Evolutionary conservation across 768 basidiomycete species (phyloP).

Genomic region (Multifurca ochricompacta): DNA sequence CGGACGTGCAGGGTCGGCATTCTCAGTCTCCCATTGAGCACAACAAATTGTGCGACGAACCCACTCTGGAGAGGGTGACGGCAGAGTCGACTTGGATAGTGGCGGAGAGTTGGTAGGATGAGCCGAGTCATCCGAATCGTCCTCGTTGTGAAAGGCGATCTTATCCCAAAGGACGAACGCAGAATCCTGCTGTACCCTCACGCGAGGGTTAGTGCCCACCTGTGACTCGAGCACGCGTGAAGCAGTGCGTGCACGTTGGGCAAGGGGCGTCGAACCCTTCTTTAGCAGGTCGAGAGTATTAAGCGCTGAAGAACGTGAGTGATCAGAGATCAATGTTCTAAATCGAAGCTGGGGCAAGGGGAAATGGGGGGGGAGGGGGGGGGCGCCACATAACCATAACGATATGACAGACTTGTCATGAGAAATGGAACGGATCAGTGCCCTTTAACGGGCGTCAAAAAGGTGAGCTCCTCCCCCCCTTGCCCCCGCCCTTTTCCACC

Average conservation of each 20-base stretch:
- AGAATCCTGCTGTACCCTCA: constrained; percentile 74
- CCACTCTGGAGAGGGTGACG: constrained; percentile 81
- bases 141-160: constrained; percentile 44
- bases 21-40: constrained; percentile 64
- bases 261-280: constrained; percentile 74
- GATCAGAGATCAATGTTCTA: too few species aligned
- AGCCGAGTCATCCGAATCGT: constrained; percentile 20
- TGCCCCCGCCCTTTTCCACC: too few species aligned
- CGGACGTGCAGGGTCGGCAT: constrained; percentile 33
- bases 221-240: constrained; percentile 85
- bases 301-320: constrained; percentile 65
- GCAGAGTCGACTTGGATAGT: constrained; percentile 24
- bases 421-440: too few species aligned
- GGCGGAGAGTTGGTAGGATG: constrained; percentile 22
- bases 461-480: too few species aligned
- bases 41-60: constrained; percentile 79
- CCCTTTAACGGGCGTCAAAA: constrained; percentile 6
- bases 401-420: neutral
- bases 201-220: constrained; percentile 75
- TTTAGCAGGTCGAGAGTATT: constrained; percentile 90
- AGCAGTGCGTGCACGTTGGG: constrained; percentile 77
- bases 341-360: too few species aligned
- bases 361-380: neutral
- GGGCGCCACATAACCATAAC: neutral
- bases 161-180: constrained; percentile 79